These are phyloP conservation scores for Mikania micrantha DNA, from an alignment of 129 eudicot species.

Conservation along the genomic window DNA sequence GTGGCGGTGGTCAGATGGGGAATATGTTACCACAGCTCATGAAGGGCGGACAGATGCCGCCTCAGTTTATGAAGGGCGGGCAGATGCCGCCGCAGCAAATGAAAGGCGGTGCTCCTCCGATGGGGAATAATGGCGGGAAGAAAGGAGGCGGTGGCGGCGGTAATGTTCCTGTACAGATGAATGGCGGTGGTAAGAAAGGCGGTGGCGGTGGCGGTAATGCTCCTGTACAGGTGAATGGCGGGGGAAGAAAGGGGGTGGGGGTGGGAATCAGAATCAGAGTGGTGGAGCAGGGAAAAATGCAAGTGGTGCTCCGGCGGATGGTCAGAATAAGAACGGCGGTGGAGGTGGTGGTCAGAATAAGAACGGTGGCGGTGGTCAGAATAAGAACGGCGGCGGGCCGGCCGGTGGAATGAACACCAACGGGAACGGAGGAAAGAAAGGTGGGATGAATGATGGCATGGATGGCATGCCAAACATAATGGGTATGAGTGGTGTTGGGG, in stretches of 20 bases:
- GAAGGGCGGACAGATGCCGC: slow-evolving; percentile 36
- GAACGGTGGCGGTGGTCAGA: slow-evolving; percentile 30
- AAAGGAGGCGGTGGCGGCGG: slow-evolving; percentile 26
- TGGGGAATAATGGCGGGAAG: slow-evolving; percentile 24
- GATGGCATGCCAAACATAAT: slow-evolving; percentile 75
- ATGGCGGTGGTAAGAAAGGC: slow-evolving; percentile 26
- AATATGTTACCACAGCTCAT: slow-evolving; percentile 40
- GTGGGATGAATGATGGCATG: slow-evolving; percentile 64
- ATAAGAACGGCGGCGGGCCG: no score
- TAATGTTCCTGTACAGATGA: slow-evolving; percentile 21
- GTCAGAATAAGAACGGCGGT: slow-evolving; percentile 26
- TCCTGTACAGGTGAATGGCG: slow-evolving; percentile 23
- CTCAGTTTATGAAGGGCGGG: slow-evolving; percentile 32
- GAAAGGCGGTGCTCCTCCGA: slow-evolving; percentile 38
- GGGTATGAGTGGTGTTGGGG: slow-evolving; percentile 30
- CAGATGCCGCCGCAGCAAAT: slow-evolving; percentile 39
- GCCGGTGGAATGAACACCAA: slow-evolving; percentile 30
- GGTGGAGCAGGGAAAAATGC: slow-evolving; percentile 25
- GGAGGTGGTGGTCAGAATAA: slow-evolving; percentile 30
- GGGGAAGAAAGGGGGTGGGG: slow-evolving; percentile 35
- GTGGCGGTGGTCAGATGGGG: slow-evolving; percentile 49
- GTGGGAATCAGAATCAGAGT: slow-evolving; percentile 22
- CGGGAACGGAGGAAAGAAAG: slow-evolving; percentile 53
- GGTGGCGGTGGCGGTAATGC: slow-evolving; percentile 36
- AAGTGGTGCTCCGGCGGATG: slow-evolving; percentile 15